These are phyloP conservation scores for Aspergillus unguis DNA, from an alignment of 2,329 filamentous ascomycete genomes.

Conservation along the genomic window DNA sequence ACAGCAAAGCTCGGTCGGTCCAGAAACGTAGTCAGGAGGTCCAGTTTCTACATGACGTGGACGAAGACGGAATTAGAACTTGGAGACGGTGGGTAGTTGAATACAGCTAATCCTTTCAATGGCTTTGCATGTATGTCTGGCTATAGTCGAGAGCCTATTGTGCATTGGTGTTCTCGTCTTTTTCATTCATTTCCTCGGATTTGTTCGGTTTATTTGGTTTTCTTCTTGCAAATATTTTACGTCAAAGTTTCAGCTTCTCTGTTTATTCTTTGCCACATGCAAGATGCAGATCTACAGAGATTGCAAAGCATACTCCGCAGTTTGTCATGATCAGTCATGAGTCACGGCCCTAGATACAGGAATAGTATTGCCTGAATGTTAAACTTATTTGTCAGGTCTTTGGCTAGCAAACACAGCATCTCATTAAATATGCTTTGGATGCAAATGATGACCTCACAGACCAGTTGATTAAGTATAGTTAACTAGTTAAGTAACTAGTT, in stretches of 20 bases:
- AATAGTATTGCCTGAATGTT: constrained; percentile 1
- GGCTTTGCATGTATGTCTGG: too few relatives aligned
- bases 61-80: constrained; percentile 29
- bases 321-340: constrained; percentile 4
- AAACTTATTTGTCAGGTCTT: too few relatives aligned
- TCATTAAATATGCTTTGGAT: not conserved
- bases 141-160: too few relatives aligned
- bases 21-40: constrained; percentile 30
- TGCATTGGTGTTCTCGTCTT: too few relatives aligned
- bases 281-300: constrained; percentile 4
- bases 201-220: not conserved
- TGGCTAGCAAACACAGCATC: too few relatives aligned
- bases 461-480: not conserved
- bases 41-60: constrained; percentile 31
- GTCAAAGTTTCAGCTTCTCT: constrained; percentile 6
- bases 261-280: constrained; percentile 8
- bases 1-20: constrained; percentile 13
- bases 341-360: constrained; percentile 8
- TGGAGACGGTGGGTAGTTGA: constrained; percentile 37
- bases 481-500: not conserved
- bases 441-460: not conserved
- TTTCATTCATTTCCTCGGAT: not conserved
- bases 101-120: constrained; percentile 26
- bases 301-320: not conserved
- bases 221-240: not conserved